phyloP scores from a whole-genome alignment of 208 protist species.

The Acanthamoeba sp. region DNA sequence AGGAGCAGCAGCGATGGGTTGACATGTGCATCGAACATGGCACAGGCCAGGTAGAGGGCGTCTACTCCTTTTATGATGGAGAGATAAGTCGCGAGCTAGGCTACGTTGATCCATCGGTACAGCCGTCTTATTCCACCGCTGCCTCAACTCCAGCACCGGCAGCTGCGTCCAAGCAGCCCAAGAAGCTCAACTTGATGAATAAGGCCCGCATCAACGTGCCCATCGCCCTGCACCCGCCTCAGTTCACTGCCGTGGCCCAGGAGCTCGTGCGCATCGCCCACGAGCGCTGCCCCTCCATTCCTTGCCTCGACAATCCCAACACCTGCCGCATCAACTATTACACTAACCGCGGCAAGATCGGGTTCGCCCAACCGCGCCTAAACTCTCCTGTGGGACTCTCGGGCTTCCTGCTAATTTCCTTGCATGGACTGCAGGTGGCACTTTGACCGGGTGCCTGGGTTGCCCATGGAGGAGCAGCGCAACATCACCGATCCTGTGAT shows the following conservation, averaged over 20 bases:
- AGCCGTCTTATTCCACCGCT: background rate
- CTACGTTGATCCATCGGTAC: background rate
- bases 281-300: slow-evolving; percentile 5
- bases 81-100: background rate
- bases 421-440: slow-evolving; percentile 29
- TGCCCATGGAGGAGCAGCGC: slow-evolving; percentile 28
- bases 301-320: slow-evolving; percentile 56
- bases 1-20: slow-evolving; percentile 42
- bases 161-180: background rate
- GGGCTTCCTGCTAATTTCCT: background rate
- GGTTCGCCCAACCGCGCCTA: background rate
- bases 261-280: slow-evolving; percentile 40
- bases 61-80: slow-evolving; percentile 60
- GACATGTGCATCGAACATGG: slow-evolving; percentile 66
- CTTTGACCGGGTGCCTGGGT: slow-evolving; percentile 20
- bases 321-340: slow-evolving; percentile 67
- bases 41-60: slow-evolving; percentile 5
- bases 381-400: too few relatives aligned
- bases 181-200: slow-evolving; percentile 48
- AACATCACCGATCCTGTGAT: slow-evolving; percentile 39
- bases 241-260: slow-evolving; percentile 34
- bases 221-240: background rate
- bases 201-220: slow-evolving; percentile 72
- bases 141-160: background rate
- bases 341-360: slow-evolving; percentile 51